phyloP scores from a whole-genome alignment of 176 grass and related monocot genomes.

The Aegilops longissima region DNA sequence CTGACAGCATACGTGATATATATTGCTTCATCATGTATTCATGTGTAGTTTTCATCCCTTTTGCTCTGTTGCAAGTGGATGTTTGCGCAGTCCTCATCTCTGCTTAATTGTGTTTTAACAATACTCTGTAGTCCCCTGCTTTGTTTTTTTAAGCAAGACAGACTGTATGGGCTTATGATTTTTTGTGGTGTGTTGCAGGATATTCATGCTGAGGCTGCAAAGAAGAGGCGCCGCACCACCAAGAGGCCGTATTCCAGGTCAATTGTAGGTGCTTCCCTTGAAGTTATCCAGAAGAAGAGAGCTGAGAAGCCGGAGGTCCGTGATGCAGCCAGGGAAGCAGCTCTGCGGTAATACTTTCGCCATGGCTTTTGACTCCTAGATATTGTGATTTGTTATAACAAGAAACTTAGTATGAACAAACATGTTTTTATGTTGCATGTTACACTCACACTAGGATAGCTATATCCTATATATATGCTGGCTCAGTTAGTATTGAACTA shows the following conservation, averaged over 20 bases:
- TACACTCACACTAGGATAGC: background rate
- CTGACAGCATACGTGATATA: background rate
- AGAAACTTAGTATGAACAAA: background rate
- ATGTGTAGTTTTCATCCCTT: background rate
- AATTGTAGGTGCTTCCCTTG: constrained; percentile 40
- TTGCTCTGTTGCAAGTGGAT: background rate
- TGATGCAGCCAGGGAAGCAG: constrained; percentile 43
- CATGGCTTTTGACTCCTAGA: background rate
- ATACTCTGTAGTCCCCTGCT: too few species aligned
- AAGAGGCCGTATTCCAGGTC: constrained; percentile 45
- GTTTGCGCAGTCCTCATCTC: background rate
- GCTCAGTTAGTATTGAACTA: background rate
- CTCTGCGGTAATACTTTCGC: constrained; percentile 31
- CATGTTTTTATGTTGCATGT: background rate
- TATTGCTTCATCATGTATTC: background rate
- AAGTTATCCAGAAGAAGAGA: constrained; percentile 48
- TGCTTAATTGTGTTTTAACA: background rate
- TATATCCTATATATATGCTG: background rate
- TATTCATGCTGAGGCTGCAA: constrained; percentile 38
- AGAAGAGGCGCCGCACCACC: constrained; percentile 43
- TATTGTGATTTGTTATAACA: background rate
- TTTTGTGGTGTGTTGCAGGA: background rate
- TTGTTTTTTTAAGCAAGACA: too few species aligned
- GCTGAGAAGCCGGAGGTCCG: constrained; percentile 44
- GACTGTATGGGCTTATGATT: background rate